Base-by-base conservation (phyloP, 257 asterid genomes). In the Solanum megistacrolobum region DNA sequence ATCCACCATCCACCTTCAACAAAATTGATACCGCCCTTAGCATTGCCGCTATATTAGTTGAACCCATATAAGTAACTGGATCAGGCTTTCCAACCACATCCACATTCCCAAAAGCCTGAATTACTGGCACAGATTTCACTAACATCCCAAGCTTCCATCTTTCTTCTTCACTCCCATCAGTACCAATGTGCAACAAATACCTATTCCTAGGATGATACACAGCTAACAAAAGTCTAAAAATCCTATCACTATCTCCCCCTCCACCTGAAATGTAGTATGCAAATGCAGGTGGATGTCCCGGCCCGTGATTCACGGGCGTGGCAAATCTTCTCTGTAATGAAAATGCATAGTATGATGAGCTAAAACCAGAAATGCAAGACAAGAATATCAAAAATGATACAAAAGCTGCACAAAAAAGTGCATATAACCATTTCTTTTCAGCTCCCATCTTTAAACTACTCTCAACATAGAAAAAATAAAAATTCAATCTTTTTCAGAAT, bases 11-110 rank as follows among this genome's bases (percentile, higher is more conserved):
- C 91, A 94, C 79, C 94, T 94, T 97, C 94, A 97, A 88, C 92
- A 94, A 91, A 92, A 96, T 91, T 1, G 99, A 94, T 23, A 92
- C 96, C 9, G 98, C 98, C 92, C 99, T 94, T 89, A 97, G 76
- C 86, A 92, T 86, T 31, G 99, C 97, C 14, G 98, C 99, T 31
- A 97, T 89, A 87, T 95, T 92, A 4, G 98, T 94, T 71, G 98
- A 94, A 31, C 99, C 99, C 99, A 97, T 96, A 89, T 92, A 94
- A 27, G 99, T 96, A 79, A 91, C 93, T 23, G 99, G 98, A 94
- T 97, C 99, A 85, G 99, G 98, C 92, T 94, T 95, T 81, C 99
- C 99, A 73, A 97, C 89, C 88, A 97, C 99, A 92, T 97, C 99
- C 84, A 94, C 99, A 87, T 97, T 97, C 89, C 95, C 98, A 76